Conservation (phyloP, 192 early-diverging fungal genomes). For the Coemansia sp. region DNA sequence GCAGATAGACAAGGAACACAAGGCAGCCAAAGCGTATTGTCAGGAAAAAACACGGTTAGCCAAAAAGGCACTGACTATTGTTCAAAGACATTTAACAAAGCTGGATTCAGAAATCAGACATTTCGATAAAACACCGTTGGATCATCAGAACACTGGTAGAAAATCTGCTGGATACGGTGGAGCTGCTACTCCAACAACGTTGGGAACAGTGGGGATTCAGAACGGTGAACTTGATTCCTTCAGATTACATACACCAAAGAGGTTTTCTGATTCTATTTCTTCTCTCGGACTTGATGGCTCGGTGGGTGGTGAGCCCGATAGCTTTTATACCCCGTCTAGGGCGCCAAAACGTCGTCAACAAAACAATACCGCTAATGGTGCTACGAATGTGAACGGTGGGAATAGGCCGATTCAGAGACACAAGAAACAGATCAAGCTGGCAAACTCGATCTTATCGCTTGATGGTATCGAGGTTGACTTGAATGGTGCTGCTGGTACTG, state of each 20-base stretch:
- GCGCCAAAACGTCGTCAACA: slow-evolving; percentile 36
- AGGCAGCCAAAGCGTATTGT: slow-evolving; percentile 20
- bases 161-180: neutral
- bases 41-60: slow-evolving; percentile 46
- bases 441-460: slow-evolving; percentile 36
- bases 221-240: slow-evolving; percentile 42
- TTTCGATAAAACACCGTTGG: slow-evolving; percentile 38
- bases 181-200: neutral
- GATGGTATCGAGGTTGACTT: slow-evolving; percentile 45
- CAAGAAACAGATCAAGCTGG: slow-evolving; percentile 50
- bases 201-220: slow-evolving; percentile 29
- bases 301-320: slow-evolving; percentile 13
- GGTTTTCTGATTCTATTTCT: slow-evolving; percentile 29
- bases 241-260: slow-evolving; percentile 31
- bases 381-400: neutral
- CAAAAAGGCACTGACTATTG: slow-evolving; percentile 46
- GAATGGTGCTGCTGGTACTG: slow-evolving; percentile 1
- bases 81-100: slow-evolving; percentile 42
- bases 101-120: slow-evolving; percentile 49
- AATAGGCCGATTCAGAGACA: slow-evolving; percentile 17
- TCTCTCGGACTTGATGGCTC: slow-evolving; percentile 18
- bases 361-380: neutral
- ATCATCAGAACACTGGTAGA: neutral
- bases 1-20: slow-evolving; percentile 27
- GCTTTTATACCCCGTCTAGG: slow-evolving; percentile 44